Conservation (phyloP, 2,329 filamentous ascomycete genomes). For the Botrytis porri region DNA sequence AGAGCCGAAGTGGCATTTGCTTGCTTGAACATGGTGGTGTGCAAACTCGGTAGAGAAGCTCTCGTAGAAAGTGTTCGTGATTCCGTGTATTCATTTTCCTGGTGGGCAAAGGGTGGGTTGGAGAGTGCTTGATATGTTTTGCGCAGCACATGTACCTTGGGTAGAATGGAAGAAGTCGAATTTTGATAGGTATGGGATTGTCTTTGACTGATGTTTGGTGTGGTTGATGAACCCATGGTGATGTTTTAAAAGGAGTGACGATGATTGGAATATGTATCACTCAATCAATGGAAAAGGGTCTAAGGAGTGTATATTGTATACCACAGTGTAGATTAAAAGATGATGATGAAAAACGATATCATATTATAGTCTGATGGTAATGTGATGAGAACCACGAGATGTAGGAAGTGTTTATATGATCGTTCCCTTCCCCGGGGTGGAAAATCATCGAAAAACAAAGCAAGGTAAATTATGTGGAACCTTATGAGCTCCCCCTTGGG, state of each 20-base stretch:
- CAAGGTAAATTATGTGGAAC: conserved; percentile 10
- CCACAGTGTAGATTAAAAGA: neutral
- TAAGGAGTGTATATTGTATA: neutral
- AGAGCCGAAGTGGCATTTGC: neutral
- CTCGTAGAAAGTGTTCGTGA: conserved; percentile 11
- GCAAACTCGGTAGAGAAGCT: conserved; percentile 19
- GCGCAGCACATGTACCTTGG: conserved; percentile 19
- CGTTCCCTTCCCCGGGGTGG: neutral
- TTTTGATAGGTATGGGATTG: conserved; percentile 15
- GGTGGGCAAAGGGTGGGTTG: conserved; percentile 14
- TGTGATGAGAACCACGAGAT: neutral
- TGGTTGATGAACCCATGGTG: conserved; percentile 10
- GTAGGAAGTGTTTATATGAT: conserved; percentile 7
- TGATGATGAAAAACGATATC: conserved; percentile 17
- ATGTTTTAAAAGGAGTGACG: conserved; percentile 4
- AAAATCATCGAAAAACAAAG: conserved; percentile 7
- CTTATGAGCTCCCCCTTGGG: conserved; percentile 12
- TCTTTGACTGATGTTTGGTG: conserved; percentile 15
- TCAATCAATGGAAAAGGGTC: neutral
- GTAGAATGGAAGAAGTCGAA: neutral
- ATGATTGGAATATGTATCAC: conserved; percentile 7
- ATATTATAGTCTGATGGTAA: conserved; percentile 11
- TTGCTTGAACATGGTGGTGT: conserved; percentile 19
- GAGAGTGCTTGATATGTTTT: conserved; percentile 23
- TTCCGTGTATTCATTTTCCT: conserved; percentile 12